Percentiles rank a stretch among this genome's conserved stretches.
phyloP scores from a whole-genome alignment of 495 filamentous ascomycete genomes.

The Letharia lupina region DNA sequence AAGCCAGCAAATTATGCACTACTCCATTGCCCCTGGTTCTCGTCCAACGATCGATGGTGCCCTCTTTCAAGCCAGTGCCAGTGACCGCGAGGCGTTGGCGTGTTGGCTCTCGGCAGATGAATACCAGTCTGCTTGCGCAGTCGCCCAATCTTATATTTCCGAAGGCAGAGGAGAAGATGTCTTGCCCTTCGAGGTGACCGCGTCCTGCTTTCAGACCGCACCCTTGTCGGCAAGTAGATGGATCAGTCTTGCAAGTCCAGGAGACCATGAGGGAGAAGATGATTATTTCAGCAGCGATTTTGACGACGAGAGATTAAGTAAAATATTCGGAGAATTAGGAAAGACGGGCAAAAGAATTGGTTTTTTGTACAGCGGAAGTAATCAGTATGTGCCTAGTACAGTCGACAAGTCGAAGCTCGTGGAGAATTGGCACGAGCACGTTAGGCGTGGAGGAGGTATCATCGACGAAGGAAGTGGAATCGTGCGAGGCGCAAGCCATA shows the following conservation, averaged over 20 bases:
- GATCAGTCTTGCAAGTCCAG: slow-evolving; percentile 53
- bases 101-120: slow-evolving; percentile 32
- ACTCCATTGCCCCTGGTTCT: slow-evolving; percentile 42
- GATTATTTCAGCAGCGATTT: slow-evolving; percentile 86
- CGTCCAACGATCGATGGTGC: slow-evolving; percentile 57
- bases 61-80: slow-evolving; percentile 74
- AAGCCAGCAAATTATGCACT: slow-evolving; percentile 79
- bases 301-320: slow-evolving; percentile 44
- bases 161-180: slow-evolving; percentile 47
- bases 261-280: slow-evolving; percentile 57
- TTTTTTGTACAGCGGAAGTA: slow-evolving; percentile 57
- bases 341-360: slow-evolving; percentile 31
- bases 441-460: slow-evolving; percentile 35
- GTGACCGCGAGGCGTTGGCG: slow-evolving; percentile 62
- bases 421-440: slow-evolving; percentile 49
- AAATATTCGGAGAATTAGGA: slow-evolving; percentile 58
- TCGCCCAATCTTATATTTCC: slow-evolving; percentile 46
- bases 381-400: slow-evolving; percentile 57
- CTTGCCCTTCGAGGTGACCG: slow-evolving; percentile 45
- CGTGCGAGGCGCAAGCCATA: slow-evolving; percentile 54
- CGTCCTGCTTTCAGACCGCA: slow-evolving; percentile 39
- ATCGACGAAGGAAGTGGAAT: slow-evolving; percentile 51
- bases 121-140: slow-evolving; percentile 43
- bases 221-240: slow-evolving; percentile 63
- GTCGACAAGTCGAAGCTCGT: slow-evolving; percentile 60